These are phyloP conservation scores for Penicillium glabrum DNA, from an alignment of 2,329 filamentous ascomycete genomes.

Conservation along the genomic window DNA sequence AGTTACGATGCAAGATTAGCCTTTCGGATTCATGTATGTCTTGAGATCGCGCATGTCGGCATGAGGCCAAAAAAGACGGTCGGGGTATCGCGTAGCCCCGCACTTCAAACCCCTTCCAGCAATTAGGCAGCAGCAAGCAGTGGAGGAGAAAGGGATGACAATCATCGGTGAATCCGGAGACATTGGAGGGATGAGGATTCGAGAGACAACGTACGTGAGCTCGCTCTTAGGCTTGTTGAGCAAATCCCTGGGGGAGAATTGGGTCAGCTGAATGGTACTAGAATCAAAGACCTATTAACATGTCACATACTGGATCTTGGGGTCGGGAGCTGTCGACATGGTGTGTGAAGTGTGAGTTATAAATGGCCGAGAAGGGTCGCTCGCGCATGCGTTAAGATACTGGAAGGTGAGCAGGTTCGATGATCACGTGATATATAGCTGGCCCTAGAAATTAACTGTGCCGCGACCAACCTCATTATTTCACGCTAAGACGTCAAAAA, in stretches of 20 bases:
- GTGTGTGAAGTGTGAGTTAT: constrained; percentile 28
- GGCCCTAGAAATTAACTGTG: background rate
- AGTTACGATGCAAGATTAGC: constrained; percentile 22
- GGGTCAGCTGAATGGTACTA: constrained; percentile 19
- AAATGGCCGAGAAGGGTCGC: constrained; percentile 21
- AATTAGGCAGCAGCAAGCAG: constrained; percentile 7
- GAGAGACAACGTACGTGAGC: constrained; percentile 69
- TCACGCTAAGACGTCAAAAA: too few relatives aligned
- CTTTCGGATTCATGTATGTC: constrained; percentile 11
- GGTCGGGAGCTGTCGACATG: constrained; percentile 58
- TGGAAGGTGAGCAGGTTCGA: constrained; percentile 13
- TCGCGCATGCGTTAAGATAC: constrained; percentile 8
- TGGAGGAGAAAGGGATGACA: constrained; percentile 4
- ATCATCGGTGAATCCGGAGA: background rate
- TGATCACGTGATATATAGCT: constrained; percentile 14
- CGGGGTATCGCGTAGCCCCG: constrained; percentile 12
- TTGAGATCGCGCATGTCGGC: constrained; percentile 13
- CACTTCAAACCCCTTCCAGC: background rate
- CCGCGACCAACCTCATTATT: too few relatives aligned
- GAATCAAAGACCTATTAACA: constrained; percentile 17
- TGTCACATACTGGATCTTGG: constrained; percentile 67
- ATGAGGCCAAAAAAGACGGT: constrained; percentile 15
- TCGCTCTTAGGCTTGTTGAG: constrained; percentile 85
- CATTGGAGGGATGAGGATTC: background rate
- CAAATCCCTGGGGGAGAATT: constrained; percentile 65